Base-by-base conservation (phyloP, 179 eudicot species). In the Actinidia arguta region DNA sequence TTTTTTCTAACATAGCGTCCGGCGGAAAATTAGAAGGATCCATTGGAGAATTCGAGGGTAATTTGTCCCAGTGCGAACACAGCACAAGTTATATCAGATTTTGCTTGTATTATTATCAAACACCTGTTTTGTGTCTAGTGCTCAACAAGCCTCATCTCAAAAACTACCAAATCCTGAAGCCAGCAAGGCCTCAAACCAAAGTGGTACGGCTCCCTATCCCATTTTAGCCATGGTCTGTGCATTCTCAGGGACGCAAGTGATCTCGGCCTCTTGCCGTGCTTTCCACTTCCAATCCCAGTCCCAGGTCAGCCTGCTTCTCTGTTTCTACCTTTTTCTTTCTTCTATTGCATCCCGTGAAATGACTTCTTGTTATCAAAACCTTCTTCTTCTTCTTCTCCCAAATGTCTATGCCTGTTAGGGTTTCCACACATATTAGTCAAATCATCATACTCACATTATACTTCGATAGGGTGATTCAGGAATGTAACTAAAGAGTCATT, bases 261-360 rank as follows among this genome's bases (percentile, higher is more conserved):
- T 51, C 59, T 73, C 76, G 24, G 59, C 25, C 42, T 22, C 76
- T 73, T 50, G 76, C 76, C 42, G 58, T 50, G 76, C 76, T 47
- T 24, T 51, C 59, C 25, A 4, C 31, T 22, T 61, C 27, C 76
- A 25, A 44, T 73, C 54, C 59, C 76, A 70, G 54, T 20, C 31
- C 27, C 54, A 50, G 76, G 76, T 73, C 42, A 6, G n/a, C 2
- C n/a, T 24, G 31, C 55, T 22, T 48, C 18, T 48, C 58, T 36
- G 11, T 72, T 72, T 22, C 13, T 71, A 44, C 48, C 75, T 71
- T 44, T 44, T 13, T 22, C 51, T 48, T 10, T 44, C 27, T 20
- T 4, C 24, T 7, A n/a, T 70, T 70, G 54, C 54, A 46, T 44
- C 56, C 24, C 14, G 56, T n/a, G 18, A 48, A 16, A n/a, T 10